Evolutionary conservation across 345 rosid genomes (phyloP), one percentile per base, ranked within the genome.

Genomic region (Conringia planisiliqua): DNA sequence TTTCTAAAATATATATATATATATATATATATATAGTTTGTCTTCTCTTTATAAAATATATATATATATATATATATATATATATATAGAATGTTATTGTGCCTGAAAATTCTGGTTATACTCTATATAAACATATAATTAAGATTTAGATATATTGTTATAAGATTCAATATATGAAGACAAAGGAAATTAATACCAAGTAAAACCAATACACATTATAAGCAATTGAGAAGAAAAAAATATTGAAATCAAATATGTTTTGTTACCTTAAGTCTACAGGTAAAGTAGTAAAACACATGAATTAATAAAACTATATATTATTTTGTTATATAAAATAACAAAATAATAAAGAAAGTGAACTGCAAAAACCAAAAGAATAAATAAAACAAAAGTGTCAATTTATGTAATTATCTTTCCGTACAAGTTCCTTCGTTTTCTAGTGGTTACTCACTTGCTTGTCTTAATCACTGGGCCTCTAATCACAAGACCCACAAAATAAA

Each of bases 401-500:
- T 48, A 33, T 33, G 56, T 57, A 62, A 22, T 68, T 39, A 69
- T 52, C 65, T 64, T 50, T 63, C 80, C 80, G 72, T 64, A 63
- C 76, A 47, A 39, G 16, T 4, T n/a, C 5, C 7, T 30, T 77
- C 66, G 67, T 71, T 55, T 64, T 40, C 18, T 70, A 71, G 55
- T 70, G 60, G 36, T 70, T 58, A 36, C 8, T 54, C n/a, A 38
- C 20, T 59, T 11, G 20, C 18, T 55, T 57, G 80, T 76, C 75
- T 36, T 35, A 76, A 57, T 76, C 75, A 70, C 48, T 55, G 59
- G 60, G 65, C 60, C 33, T 62, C 11, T 76, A 70, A 62, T 70
- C 59, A 54, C 33, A 3, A 43, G 70, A 9, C 48, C 79, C 58
- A 76, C 74, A 68, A 32, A 51, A 66, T 51, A 17, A 57, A 54